Evolutionary conservation across 75 land plant species (phyloP).

Genomic region (Pinus albicaulis): DNA sequence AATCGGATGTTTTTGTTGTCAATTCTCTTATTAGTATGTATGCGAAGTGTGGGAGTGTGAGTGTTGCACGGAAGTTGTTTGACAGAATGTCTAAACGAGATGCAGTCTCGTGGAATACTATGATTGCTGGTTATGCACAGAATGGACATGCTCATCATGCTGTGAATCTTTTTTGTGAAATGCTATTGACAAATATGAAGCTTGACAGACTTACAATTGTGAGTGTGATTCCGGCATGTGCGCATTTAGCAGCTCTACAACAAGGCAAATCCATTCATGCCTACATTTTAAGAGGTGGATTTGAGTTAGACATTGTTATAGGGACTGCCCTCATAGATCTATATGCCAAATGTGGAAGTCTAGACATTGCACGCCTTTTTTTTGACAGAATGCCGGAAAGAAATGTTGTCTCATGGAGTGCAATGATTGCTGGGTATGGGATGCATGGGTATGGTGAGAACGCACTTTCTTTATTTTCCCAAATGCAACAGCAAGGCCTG

Average conservation of each 20-base stretch:
- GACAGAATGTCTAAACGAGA: constrained; percentile 50
- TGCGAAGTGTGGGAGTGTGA: constrained; percentile 26
- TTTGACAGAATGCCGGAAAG: constrained; percentile 15
- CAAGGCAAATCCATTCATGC: constrained; percentile 28
- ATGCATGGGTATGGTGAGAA: constrained; percentile 17
- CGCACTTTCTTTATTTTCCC: constrained; percentile 15
- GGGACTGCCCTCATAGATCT: constrained; percentile 20
- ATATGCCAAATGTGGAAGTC: constrained; percentile 25
- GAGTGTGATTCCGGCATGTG: constrained; percentile 57
- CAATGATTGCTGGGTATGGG: constrained; percentile 25
- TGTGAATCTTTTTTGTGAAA: constrained; percentile 27
- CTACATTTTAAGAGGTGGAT: background rate
- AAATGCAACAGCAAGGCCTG: constrained; percentile 18
- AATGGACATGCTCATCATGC: constrained; percentile 17
- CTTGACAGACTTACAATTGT: constrained; percentile 58
- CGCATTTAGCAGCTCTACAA: constrained; percentile 37
- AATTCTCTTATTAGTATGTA: constrained; percentile 65
- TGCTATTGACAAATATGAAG: constrained; percentile 21
- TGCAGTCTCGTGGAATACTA: constrained; percentile 75
- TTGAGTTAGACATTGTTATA: constrained; percentile 1
- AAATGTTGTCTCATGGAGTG: constrained; percentile 24
- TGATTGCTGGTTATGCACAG: constrained; percentile 47
- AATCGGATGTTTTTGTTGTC: constrained; percentile 29
- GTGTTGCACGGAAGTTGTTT: constrained; percentile 40
- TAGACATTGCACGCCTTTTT: constrained; percentile 9